Conservation (phyloP, 2,329 filamentous ascomycete species). For the Nemania sp. region DNA sequence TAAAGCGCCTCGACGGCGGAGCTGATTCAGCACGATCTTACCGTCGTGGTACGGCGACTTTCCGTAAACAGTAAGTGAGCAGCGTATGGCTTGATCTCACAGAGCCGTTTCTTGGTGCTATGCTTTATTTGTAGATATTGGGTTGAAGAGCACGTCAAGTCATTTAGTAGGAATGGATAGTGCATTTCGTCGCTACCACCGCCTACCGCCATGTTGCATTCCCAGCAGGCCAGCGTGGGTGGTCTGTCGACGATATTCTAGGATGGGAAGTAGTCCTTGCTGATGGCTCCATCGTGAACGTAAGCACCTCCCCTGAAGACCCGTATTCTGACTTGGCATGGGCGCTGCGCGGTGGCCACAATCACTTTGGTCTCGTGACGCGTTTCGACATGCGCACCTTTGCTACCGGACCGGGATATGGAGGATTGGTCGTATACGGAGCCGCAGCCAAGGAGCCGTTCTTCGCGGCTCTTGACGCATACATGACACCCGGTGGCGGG, state of each 20-base stretch:
- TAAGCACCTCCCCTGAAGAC: conserved; percentile 38
- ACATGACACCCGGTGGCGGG: conserved; percentile 28
- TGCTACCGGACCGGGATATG: conserved; percentile 20
- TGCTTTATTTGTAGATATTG: too few relatives aligned
- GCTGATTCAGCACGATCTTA: too few relatives aligned
- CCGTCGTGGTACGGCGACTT: too few relatives aligned
- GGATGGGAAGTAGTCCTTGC: conserved; percentile 49
- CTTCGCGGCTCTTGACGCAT: conserved; percentile 19
- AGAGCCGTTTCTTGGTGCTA: too few relatives aligned
- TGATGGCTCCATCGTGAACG: conserved; percentile 26
- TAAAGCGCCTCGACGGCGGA: too few relatives aligned
- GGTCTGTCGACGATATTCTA: conserved; percentile 44
- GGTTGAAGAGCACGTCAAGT: too few relatives aligned
- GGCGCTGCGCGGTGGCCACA: conserved; percentile 50
- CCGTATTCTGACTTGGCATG: conserved; percentile 45
- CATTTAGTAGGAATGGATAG: too few relatives aligned
- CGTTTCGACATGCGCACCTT: conserved; percentile 40
- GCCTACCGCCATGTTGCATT: too few relatives aligned
- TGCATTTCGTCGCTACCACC: too few relatives aligned
- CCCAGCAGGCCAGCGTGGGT: too few relatives aligned
- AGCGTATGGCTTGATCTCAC: too few relatives aligned
- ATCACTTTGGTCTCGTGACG: conserved; percentile 49
- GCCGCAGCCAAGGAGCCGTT: neutral
- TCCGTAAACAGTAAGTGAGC: too few relatives aligned
- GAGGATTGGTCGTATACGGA: neutral